Percentiles rank a stretch among this genome's conserved stretches.
Conservation (phyloP, 306 rosid species). For the Cyclanthera cordifolia region DNA sequence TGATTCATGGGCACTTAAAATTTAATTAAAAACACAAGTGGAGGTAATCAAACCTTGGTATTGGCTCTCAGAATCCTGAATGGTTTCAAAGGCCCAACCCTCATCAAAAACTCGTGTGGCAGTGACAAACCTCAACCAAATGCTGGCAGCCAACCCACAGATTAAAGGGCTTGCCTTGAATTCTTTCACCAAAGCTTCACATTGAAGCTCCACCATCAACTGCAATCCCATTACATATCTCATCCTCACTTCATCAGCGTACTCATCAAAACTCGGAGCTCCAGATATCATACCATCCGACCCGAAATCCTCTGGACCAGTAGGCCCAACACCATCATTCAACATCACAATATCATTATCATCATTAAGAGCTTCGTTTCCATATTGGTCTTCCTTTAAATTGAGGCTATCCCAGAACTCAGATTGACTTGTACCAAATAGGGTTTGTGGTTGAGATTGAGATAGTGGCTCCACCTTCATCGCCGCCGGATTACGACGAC, state of each 20-base stretch:
- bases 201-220: slow-evolving; percentile 66
- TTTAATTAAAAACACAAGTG: neutral
- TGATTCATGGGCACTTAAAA: slow-evolving; percentile 7
- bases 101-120: slow-evolving; percentile 49
- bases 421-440: slow-evolving; percentile 21
- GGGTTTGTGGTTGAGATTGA: slow-evolving; percentile 28
- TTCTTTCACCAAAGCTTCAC: slow-evolving; percentile 62
- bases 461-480: slow-evolving; percentile 41
- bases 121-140: slow-evolving; percentile 72
- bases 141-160: slow-evolving; percentile 65
- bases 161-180: slow-evolving; percentile 63
- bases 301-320: slow-evolving; percentile 46
- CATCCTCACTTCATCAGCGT: slow-evolving; percentile 42
- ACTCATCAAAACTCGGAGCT: slow-evolving; percentile 32
- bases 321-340: slow-evolving; percentile 27
- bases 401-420: slow-evolving; percentile 27
- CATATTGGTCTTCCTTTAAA: slow-evolving; percentile 18
- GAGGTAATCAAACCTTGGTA: slow-evolving; percentile 29
- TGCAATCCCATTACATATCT: slow-evolving; percentile 69
- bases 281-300: neutral
- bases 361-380: neutral
- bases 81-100: slow-evolving; percentile 43
- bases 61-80: slow-evolving; percentile 46
- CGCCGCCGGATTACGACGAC: slow-evolving; percentile 18
- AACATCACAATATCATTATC: neutral